These are phyloP conservation scores for Chalara sp. DNA, from an alignment of 2,329 filamentous ascomycete species.

Conservation along the genomic window DNA sequence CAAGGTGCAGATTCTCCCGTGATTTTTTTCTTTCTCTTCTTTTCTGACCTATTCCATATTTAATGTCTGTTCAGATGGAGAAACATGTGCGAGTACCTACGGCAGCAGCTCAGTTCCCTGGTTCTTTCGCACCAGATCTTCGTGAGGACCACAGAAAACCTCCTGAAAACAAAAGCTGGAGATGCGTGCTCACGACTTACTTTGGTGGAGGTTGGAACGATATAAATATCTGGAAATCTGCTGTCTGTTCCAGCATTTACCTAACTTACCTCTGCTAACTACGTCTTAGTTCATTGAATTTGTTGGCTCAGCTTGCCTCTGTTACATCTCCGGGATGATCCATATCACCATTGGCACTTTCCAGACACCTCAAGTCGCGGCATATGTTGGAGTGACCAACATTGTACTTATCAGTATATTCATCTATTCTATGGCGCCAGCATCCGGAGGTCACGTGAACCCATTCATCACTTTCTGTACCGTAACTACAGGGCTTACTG, in stretches of 20 bases:
- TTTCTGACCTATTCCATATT: no score
- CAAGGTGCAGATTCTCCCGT: no score
- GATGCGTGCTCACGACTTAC: no score
- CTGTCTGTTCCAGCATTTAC: slow-evolving; percentile 4
- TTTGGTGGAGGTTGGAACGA: no score
- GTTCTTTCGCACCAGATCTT: slow-evolving; percentile 13
- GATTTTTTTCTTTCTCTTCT: no score
- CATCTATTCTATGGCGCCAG: slow-evolving; percentile 40
- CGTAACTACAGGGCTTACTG: slow-evolving; percentile 42
- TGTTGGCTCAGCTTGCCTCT: slow-evolving; percentile 23
- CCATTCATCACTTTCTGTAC: slow-evolving; percentile 47
- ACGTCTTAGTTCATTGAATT: slow-evolving; percentile 25
- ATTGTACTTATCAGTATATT: slow-evolving; percentile 37
- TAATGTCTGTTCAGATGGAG: no score
- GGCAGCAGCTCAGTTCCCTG: not conserved
- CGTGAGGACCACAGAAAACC: slow-evolving; percentile 8
- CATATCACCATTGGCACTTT: slow-evolving; percentile 25
- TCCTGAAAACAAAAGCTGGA: not conserved
- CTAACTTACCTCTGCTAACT: not conserved
- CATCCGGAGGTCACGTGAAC: slow-evolving; percentile 47
- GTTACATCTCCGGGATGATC: slow-evolving; percentile 28
- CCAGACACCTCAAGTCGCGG: slow-evolving; percentile 20
- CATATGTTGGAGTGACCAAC: slow-evolving; percentile 27
- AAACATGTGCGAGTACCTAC: no score
- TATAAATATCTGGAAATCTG: slow-evolving; percentile 7